phyloP scores from a whole-genome alignment of 2,329 filamentous ascomycete species.

The Exserohilum turcica region DNA sequence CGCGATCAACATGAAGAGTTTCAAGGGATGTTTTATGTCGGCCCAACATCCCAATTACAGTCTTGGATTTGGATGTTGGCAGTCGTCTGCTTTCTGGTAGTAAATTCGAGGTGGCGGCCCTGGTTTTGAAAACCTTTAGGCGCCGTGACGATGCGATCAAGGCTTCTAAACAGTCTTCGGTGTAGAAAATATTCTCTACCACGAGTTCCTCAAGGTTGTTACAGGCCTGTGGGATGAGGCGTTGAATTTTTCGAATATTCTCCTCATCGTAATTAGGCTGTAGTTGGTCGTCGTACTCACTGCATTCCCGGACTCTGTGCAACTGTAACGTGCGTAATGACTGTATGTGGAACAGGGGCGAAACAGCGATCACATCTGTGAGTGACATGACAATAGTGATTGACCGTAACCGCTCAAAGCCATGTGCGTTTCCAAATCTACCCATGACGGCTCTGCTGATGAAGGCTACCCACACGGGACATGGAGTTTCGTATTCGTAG shows the following conservation, averaged over 20 bases:
- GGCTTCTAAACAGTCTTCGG: slow-evolving; percentile 14
- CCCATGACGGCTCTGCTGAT: slow-evolving; percentile 22
- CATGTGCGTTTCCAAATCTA: slow-evolving; percentile 18
- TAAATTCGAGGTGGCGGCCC: too few relatives aligned
- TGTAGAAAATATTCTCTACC: slow-evolving; percentile 19
- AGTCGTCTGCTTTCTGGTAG: too few relatives aligned
- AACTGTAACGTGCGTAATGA: slow-evolving; percentile 27
- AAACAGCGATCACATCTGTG: slow-evolving; percentile 18
- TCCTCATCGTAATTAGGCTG: background rate
- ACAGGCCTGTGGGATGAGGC: slow-evolving; percentile 20
- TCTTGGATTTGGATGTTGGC: slow-evolving; percentile 1
- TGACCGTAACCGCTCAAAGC: slow-evolving; percentile 23
- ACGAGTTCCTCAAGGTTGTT: slow-evolving; percentile 25
- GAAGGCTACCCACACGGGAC: slow-evolving; percentile 28
- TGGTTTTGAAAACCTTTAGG: slow-evolving; percentile 25
- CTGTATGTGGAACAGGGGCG: slow-evolving; percentile 29
- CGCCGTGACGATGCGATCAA: slow-evolving; percentile 22
- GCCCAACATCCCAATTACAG: slow-evolving; percentile 11
- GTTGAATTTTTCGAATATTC: slow-evolving; percentile 12
- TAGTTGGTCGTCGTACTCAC: background rate
- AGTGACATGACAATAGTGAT: slow-evolving; percentile 20
- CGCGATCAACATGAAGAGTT: slow-evolving; percentile 12
- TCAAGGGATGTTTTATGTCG: slow-evolving; percentile 21
- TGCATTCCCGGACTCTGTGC: slow-evolving; percentile 12
- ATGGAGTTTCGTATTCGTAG: background rate